A percentile compares a stretch with the other conserved stretches of the same genome.
phyloP scores from a whole-genome alignment of 805 yeast species.

The Danielia reshetovae region DNA sequence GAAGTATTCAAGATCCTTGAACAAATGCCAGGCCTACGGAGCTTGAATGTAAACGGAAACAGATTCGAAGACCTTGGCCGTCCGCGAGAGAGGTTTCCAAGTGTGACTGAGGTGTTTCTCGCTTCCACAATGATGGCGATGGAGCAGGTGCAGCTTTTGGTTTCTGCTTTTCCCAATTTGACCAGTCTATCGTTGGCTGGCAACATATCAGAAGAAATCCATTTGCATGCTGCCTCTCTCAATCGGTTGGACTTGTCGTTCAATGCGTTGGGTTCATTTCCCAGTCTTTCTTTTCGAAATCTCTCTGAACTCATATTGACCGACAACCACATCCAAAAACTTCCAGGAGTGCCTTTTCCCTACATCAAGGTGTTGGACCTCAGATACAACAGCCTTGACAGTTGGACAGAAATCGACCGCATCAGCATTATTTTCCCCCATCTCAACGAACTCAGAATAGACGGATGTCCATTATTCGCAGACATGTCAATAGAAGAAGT shows the following conservation, averaged over 20 bases:
- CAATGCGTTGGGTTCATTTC: slow-evolving; percentile 37
- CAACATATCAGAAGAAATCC: too few species aligned
- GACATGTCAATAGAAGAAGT: slow-evolving; percentile 26
- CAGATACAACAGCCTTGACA: slow-evolving; percentile 43
- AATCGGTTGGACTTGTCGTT: slow-evolving; percentile 29
- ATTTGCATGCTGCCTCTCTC: slow-evolving; percentile 8
- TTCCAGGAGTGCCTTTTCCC: slow-evolving; percentile 1
- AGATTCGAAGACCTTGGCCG: slow-evolving; percentile 22
- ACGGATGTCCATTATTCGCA: slow-evolving; percentile 49
- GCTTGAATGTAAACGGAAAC: slow-evolving; percentile 55
- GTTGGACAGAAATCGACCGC: slow-evolving; percentile 49
- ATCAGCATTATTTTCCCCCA: slow-evolving; percentile 35
- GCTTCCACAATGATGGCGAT: slow-evolving; percentile 22
- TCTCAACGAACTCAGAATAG: slow-evolving; percentile 45
- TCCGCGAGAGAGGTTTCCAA: slow-evolving; percentile 1
- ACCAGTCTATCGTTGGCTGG: slow-evolving; percentile 30
- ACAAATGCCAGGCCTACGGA: slow-evolving; percentile 32
- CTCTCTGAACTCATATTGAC: slow-evolving; percentile 27
- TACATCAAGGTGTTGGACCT: slow-evolving; percentile 40
- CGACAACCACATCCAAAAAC: slow-evolving; percentile 27
- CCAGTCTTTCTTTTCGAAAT: slow-evolving; percentile 17
- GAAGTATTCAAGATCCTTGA: slow-evolving; percentile 34
- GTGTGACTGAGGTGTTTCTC: slow-evolving; percentile 20
- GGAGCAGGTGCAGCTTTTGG: slow-evolving; percentile 12
- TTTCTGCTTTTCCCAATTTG: slow-evolving; percentile 33